phyloP scores from a whole-genome alignment of 2,329 filamentous ascomycete species.

The Myriosclerotinia curreyana region DNA sequence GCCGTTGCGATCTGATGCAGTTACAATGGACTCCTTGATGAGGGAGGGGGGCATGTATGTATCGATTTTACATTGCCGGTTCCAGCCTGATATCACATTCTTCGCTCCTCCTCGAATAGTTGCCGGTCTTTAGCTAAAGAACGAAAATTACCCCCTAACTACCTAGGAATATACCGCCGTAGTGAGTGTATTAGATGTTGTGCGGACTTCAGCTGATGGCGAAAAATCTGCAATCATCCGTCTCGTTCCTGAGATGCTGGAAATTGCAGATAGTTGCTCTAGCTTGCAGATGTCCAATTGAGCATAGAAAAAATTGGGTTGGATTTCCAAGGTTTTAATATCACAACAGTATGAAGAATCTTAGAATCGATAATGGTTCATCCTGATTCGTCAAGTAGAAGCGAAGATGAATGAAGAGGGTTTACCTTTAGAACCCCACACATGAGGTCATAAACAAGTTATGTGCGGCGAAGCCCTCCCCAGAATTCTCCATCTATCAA shows the following conservation, averaged over 20 bases:
- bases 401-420: not conserved
- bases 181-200: not conserved
- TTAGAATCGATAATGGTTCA: not conserved
- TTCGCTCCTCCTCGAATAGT: no score
- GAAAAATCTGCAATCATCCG: no score
- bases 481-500: no score
- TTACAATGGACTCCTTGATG: no score
- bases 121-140: no score
- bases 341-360: not conserved
- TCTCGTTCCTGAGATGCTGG: no score
- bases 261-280: no score
- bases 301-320: not conserved
- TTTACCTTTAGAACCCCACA: not conserved
- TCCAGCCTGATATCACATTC: no score
- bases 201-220: not conserved
- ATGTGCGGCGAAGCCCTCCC: not conserved
- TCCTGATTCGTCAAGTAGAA: not conserved
- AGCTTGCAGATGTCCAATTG: not conserved
- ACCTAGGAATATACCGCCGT: not conserved
- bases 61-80: no score
- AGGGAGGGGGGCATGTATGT: no score
- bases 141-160: not conserved
- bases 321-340: not conserved
- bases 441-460: not conserved
- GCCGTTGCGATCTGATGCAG: no score